These are phyloP conservation scores for Yamadazyma sp. DNA, from an alignment of 805 yeast species.

Conservation along the genomic window DNA sequence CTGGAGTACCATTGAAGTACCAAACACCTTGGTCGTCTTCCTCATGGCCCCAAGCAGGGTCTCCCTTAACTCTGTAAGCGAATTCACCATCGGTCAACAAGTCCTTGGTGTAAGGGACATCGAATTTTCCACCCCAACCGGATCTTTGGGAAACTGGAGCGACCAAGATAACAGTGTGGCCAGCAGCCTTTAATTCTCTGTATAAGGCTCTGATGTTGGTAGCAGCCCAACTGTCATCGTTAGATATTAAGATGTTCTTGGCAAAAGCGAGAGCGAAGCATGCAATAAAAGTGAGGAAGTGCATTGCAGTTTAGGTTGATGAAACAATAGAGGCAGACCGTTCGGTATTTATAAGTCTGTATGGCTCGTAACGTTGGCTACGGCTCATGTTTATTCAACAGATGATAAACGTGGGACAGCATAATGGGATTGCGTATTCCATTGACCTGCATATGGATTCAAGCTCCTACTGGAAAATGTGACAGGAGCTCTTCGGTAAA, in stretches of 20 bases:
- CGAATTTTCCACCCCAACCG: conserved; percentile 56
- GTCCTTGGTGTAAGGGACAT: conserved; percentile 35
- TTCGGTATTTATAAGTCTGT: no score
- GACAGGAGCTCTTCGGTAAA: no score
- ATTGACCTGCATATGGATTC: no score
- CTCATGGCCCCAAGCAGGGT: conserved; percentile 57
- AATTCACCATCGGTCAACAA: conserved; percentile 44
- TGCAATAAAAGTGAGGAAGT: conserved; percentile 61
- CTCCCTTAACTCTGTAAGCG: conserved; percentile 44
- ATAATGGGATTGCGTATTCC: no score
- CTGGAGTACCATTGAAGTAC: conserved; percentile 60
- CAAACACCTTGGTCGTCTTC: conserved; percentile 37
- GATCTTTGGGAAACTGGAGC: conserved; percentile 52
- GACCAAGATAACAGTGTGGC: conserved; percentile 47
- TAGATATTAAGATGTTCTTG: conserved; percentile 35
- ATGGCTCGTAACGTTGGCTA: no score
- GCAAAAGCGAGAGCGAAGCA: conserved; percentile 21
- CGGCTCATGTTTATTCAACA: no score
- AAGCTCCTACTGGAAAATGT: no score
- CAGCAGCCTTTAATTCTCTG: conserved; percentile 45
- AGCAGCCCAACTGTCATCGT: conserved; percentile 58
- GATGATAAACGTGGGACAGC: no score
- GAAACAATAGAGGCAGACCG: no score
- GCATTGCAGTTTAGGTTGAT: no score
- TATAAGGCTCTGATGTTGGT: conserved; percentile 56